A percentile compares a stretch with the other conserved stretches of the same genome.
Evolutionary conservation across 331 rosid species (phyloP).

Genomic region (Dryas integrifolia): DNA sequence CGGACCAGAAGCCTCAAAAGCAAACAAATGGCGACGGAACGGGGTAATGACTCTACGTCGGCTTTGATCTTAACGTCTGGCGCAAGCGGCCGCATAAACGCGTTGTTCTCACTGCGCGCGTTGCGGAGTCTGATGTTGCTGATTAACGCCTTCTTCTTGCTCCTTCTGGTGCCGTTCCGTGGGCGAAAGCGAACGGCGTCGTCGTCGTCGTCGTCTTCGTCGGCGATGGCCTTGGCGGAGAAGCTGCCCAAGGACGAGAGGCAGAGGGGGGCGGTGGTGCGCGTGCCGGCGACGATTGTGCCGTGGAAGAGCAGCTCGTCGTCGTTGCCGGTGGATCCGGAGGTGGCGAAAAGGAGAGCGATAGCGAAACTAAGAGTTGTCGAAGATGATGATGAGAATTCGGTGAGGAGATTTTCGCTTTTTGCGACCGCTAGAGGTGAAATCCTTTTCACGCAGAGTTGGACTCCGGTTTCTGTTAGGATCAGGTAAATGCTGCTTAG

Average conservation of each 20-base stretch:
- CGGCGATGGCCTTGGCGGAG: constrained; percentile 13
- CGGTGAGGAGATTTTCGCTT: constrained; percentile 49
- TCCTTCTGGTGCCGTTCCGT: constrained; percentile 60
- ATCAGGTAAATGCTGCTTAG: constrained; percentile 34
- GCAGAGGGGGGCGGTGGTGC: constrained; percentile 44
- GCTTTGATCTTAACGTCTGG: constrained; percentile 55
- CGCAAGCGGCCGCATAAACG: constrained; percentile 56
- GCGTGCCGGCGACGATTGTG: constrained; percentile 54
- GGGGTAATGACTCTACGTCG: constrained; percentile 19
- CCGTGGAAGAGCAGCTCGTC: constrained; percentile 44
- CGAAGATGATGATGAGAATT: constrained; percentile 44
- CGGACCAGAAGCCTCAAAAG: neutral
- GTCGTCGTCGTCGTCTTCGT: constrained; percentile 7
- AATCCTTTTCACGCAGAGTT: constrained; percentile 70
- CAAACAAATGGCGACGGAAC: constrained; percentile 28
- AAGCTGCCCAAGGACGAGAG: constrained; percentile 42
- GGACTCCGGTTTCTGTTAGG: constrained; percentile 55
- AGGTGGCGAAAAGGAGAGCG: constrained; percentile 58
- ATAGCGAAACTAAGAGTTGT: constrained; percentile 59
- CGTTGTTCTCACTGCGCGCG: constrained; percentile 50
- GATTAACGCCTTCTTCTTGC: constrained; percentile 45
- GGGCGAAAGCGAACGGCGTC: constrained; percentile 43
- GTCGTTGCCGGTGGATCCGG: constrained; percentile 35
- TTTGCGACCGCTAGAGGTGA: constrained; percentile 56
- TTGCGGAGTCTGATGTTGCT: constrained; percentile 54